A percentile compares a stretch with the other conserved stretches of the same genome.
phyloP scores from a whole-genome alignment of 129 eudicot species.

The Kitagawia praeruptora region DNA sequence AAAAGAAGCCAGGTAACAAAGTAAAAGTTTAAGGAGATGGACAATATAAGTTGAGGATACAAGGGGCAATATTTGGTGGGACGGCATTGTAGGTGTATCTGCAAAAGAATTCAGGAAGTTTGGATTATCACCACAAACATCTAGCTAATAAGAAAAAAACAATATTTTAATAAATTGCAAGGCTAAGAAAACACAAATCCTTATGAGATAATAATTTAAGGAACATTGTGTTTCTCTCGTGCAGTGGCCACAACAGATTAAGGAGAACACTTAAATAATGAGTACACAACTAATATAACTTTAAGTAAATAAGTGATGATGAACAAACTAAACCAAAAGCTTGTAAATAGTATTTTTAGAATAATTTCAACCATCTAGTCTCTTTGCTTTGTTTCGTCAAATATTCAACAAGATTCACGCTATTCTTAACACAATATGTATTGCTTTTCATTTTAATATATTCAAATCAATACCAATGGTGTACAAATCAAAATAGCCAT shows the following conservation, averaged over 20 bases:
- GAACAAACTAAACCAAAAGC: too few relatives aligned
- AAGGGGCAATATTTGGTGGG: constrained; percentile 77
- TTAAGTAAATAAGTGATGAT: too few relatives aligned
- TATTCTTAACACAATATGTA: not conserved
- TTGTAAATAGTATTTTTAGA: too few relatives aligned
- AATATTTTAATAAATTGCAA: not conserved
- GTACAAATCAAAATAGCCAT: not conserved
- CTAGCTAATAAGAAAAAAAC: not conserved
- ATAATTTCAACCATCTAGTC: not conserved
- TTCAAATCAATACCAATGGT: too few relatives aligned
- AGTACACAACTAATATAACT: not conserved
- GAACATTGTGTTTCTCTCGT: not conserved
- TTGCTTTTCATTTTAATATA: too few relatives aligned
- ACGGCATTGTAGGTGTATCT: constrained; percentile 66
- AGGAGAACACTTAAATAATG: not conserved
- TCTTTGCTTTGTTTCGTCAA: not conserved
- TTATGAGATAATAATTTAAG: not conserved
- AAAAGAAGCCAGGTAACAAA: not conserved
- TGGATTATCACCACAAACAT: constrained; percentile 10
- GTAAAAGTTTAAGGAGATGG: not conserved
- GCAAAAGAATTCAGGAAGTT: constrained; percentile 18
- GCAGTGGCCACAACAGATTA: not conserved
- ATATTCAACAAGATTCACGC: not conserved
- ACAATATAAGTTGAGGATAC: constrained; percentile 55
- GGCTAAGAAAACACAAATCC: not conserved